Base-by-base conservation (phyloP, 805 yeast species). In the Saccharomycopsis fermentans region DNA sequence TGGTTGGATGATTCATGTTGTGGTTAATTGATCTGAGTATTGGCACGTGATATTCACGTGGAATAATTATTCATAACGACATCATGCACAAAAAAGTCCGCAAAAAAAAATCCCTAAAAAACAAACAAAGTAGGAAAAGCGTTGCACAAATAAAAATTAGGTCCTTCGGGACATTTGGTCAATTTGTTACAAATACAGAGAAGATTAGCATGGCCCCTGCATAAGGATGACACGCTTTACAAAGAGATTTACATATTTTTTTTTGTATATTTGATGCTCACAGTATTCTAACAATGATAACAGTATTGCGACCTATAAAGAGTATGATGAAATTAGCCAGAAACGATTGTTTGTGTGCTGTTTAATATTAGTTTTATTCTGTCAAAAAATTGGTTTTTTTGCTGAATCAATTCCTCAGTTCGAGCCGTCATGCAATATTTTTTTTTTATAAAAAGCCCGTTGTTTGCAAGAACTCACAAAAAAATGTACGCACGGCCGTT, bases 171-270 rank as follows among this genome's bases (percentile, higher is more conserved):
- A 84, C 92, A 85, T 84, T 86, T 90, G 92, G 97, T 92, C 97
- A 92, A 92, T 86, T 91, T 86, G 96, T 91, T 92, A 86, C 96
- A 90, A 92, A 62, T 92, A 92, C 99, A 92, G 98, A 92, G 99
- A 92, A 92, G 98, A 94, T 92, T 91, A 92, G 98, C 98, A 94
- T 95, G 96, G 97, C 97, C 98, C 98, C 97, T 92, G 98, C 98
- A 92, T 94, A 94, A 94, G 97, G 98, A 92, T 92, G 98, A 91
- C 97, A 95, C 97, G 97, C 97, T 91, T 86, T 90, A 90, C 97
- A 92, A 92, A 92, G 97, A 92, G 98, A 91, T 92, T 90, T 87
- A 81, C 75, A 77, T 75, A 79, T 84, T 86, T 88, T 88, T n/a
- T 89, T 90, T 87, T 16, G 6, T 6, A 39, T 6, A 17, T 39